Evolutionary conservation across 129 eudicot species (phyloP).

Genomic region (Escallonia rubra): DNA sequence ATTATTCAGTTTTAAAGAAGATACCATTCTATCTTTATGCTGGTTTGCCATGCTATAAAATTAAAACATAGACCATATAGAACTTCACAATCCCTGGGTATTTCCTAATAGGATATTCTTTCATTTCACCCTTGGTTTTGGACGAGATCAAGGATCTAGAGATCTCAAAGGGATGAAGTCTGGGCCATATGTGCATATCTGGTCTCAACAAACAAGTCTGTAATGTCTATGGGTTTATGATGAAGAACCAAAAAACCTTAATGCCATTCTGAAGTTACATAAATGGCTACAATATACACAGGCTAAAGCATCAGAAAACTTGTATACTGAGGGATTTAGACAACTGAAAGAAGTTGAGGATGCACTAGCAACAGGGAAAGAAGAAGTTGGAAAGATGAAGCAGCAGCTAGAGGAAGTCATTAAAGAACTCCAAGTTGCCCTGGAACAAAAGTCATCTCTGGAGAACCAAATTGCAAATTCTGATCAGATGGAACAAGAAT

Average conservation of each 20-base stretch:
- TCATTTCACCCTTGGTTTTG: too few relatives aligned
- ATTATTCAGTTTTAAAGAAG: too few relatives aligned
- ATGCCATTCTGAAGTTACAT: slow-evolving; percentile 1
- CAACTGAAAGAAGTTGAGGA: slow-evolving; percentile 48
- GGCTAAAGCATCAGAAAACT: slow-evolving; percentile 51
- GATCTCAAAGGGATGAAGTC: too few relatives aligned
- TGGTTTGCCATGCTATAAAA: too few relatives aligned
- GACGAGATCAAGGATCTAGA: too few relatives aligned
- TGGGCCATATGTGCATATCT: too few relatives aligned
- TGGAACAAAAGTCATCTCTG: slow-evolving; percentile 46
- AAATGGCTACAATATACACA: slow-evolving; percentile 11
- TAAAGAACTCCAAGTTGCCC: slow-evolving; percentile 47
- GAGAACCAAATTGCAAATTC: slow-evolving; percentile 47
- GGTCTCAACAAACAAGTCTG: not conserved
- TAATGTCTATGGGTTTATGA: too few relatives aligned
- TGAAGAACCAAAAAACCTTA: not conserved
- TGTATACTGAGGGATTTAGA: slow-evolving; percentile 46
- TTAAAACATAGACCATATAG: too few relatives aligned
- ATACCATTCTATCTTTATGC: too few relatives aligned
- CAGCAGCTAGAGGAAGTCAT: slow-evolving; percentile 32
- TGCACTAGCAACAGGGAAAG: slow-evolving; percentile 41
- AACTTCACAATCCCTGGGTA: too few relatives aligned
- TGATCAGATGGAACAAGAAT: slow-evolving; percentile 44
- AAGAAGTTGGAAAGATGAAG: slow-evolving; percentile 44
- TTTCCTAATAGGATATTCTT: too few relatives aligned